phyloP scores from a whole-genome alignment of 805 yeast genomes.

The Wickerhamiella allomyrinae region DNA sequence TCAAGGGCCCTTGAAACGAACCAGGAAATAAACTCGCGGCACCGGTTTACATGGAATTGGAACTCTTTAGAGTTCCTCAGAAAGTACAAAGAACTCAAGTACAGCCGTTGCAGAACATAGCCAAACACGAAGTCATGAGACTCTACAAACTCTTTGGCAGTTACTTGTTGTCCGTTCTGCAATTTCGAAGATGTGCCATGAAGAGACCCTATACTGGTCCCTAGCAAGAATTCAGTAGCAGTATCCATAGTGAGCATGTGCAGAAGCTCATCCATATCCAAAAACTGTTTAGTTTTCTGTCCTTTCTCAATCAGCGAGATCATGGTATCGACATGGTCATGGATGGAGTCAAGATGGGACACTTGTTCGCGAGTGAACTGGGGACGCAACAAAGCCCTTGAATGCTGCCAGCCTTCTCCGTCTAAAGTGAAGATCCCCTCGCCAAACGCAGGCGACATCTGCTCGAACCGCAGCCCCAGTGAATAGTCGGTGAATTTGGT shows the following conservation, averaged over 20 bases:
- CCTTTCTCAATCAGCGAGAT: constrained; percentile 8
- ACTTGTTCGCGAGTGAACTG: constrained; percentile 17
- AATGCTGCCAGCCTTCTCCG: constrained; percentile 23
- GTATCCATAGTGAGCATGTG: constrained; percentile 19
- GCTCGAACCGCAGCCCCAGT: constrained; percentile 18
- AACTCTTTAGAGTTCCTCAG: constrained; percentile 21
- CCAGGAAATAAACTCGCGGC: constrained; percentile 27
- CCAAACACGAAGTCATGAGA: constrained; percentile 18
- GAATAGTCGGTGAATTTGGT: constrained; percentile 19
- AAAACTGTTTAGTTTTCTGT: constrained; percentile 7
- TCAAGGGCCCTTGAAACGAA: constrained; percentile 29
- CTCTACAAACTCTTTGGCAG: constrained; percentile 14
- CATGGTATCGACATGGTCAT: constrained; percentile 16
- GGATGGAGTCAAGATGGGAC: constrained; percentile 9
- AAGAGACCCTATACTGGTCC: constrained; percentile 18
- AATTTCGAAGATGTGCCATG: constrained; percentile 5
- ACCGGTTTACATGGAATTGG: constrained; percentile 21
- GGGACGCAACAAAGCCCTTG: constrained; percentile 21
- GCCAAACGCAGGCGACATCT: constrained; percentile 16
- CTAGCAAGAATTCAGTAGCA: constrained; percentile 21
- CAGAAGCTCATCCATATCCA: constrained; percentile 17
- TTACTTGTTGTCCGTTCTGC: constrained; percentile 4
- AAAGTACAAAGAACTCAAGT: constrained; percentile 14
- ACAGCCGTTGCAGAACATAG: constrained; percentile 17
- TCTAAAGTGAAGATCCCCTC: constrained; percentile 21